These are phyloP conservation scores for Emericellopsis cladophorae DNA, from an alignment of 2,329 filamentous ascomycete genomes.

Conservation along the genomic window DNA sequence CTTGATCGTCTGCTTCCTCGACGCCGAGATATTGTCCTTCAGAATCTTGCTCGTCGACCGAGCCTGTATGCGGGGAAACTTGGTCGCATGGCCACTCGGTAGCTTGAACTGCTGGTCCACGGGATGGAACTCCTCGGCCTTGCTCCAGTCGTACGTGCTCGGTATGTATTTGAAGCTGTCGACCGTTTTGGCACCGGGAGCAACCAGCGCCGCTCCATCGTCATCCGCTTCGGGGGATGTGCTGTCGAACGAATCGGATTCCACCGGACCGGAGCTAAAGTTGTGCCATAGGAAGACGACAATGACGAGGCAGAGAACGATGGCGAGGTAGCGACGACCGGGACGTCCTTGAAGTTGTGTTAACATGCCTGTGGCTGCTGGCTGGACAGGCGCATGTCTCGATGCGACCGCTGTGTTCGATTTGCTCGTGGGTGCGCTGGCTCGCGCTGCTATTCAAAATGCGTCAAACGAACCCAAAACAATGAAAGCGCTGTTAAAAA, in stretches of 20 bases:
- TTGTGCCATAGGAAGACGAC: conserved; percentile 13
- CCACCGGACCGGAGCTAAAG: conserved; percentile 5
- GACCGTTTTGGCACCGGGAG: conserved; percentile 1
- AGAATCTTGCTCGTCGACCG: conserved; percentile 16
- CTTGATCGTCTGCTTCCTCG: conserved; percentile 23
- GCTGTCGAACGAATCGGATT: neutral
- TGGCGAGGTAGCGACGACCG: conserved; percentile 17
- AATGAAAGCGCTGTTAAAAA: too few species aligned
- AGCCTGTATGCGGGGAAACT: conserved; percentile 29
- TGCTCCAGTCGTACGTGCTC: conserved; percentile 25
- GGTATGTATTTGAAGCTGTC: conserved; percentile 17
- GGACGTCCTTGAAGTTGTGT: conserved; percentile 16
- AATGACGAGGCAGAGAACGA: conserved; percentile 14
- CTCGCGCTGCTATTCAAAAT: neutral
- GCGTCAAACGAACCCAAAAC: too few species aligned
- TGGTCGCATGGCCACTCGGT: conserved; percentile 20
- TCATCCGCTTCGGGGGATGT: conserved; percentile 7
- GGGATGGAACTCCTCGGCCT: conserved; percentile 17
- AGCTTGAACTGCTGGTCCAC: conserved; percentile 15
- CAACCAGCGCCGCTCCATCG: neutral
- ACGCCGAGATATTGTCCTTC: conserved; percentile 23
- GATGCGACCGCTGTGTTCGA: neutral
- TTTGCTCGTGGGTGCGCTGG: neutral
- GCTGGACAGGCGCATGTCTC: conserved; percentile 3
- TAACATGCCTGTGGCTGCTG: conserved; percentile 10